These are phyloP conservation scores for Euphorbia corollata DNA, from an alignment of 441 rosid genomes.

Conservation along the genomic window DNA sequence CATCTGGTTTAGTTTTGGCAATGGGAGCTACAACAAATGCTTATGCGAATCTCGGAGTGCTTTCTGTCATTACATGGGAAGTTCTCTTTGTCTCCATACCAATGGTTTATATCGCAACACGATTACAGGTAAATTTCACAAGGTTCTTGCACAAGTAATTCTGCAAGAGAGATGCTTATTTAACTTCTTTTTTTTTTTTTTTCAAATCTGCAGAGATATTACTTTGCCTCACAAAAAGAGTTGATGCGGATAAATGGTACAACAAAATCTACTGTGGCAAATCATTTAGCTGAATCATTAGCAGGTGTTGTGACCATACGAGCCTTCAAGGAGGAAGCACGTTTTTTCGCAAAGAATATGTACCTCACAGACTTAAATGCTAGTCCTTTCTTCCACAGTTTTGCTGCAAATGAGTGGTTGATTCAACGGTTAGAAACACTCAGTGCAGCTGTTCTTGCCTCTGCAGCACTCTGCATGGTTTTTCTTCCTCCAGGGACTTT, in stretches of 20 bases:
- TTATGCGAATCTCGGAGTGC: slow-evolving; percentile 61
- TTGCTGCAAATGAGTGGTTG: slow-evolving; percentile 85
- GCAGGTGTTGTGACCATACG: slow-evolving; percentile 83
- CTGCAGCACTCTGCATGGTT: slow-evolving; percentile 83
- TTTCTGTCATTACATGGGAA: slow-evolving; percentile 87
- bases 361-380: slow-evolving; percentile 69
- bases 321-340: slow-evolving; percentile 76
- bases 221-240: slow-evolving; percentile 75
- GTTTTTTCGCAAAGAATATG: slow-evolving; percentile 67
- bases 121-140: slow-evolving; percentile 56
- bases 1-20: slow-evolving; percentile 56
- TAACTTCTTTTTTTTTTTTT: too few species aligned
- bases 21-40: slow-evolving; percentile 56
- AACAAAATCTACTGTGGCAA: slow-evolving; percentile 76
- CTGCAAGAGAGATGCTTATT: background rate
- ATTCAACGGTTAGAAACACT: slow-evolving; percentile 72
- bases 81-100: slow-evolving; percentile 81
- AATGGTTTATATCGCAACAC: slow-evolving; percentile 52
- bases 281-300: slow-evolving; percentile 85
- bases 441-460: slow-evolving; percentile 66
- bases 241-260: slow-evolving; percentile 86
- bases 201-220: slow-evolving; percentile 50
- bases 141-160: background rate
- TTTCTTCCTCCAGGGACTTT: slow-evolving; percentile 87
- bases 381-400: slow-evolving; percentile 78